phyloP scores from a whole-genome alignment of 352 stramenopile genomes.

The Globisporangium orthogonon region DNA sequence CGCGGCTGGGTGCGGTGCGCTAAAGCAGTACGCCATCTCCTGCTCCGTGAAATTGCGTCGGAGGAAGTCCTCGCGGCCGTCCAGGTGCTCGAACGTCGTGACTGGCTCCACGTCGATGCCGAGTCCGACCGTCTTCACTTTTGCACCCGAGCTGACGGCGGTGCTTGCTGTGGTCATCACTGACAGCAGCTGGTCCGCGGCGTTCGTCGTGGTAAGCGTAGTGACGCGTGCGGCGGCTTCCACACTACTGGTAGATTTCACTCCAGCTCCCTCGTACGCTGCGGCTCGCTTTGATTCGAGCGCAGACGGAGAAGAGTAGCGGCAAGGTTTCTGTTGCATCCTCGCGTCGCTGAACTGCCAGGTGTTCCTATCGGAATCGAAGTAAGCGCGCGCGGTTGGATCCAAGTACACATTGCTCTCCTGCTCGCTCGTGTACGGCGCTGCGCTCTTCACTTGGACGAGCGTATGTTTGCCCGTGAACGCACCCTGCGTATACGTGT shows the following conservation, averaged over 20 bases:
- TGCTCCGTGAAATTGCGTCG: slow-evolving; percentile 85
- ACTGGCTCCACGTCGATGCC: slow-evolving; percentile 83
- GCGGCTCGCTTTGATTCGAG: neutral
- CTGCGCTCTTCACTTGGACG: slow-evolving; percentile 77
- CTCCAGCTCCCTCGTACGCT: neutral
- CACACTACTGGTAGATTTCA: neutral
- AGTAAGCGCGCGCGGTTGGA: slow-evolving; percentile 68
- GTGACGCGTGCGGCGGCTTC: slow-evolving; percentile 14
- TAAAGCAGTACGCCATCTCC: slow-evolving; percentile 84
- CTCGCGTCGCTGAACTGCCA: slow-evolving; percentile 56
- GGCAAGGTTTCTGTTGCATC: neutral
- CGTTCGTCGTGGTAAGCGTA: neutral
- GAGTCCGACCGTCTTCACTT: slow-evolving; percentile 43
- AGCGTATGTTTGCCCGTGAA: slow-evolving; percentile 67
- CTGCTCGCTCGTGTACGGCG: slow-evolving; percentile 73
- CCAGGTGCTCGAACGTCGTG: slow-evolving; percentile 74
- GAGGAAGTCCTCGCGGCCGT: slow-evolving; percentile 78
- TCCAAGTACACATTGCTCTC: slow-evolving; percentile 86
- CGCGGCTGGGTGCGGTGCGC: slow-evolving; percentile 65
- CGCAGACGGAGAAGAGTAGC: neutral
- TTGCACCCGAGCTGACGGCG: neutral
- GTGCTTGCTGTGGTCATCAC: neutral
- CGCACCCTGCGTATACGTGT: slow-evolving; percentile 71
- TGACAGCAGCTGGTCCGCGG: neutral
- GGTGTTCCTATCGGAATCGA: slow-evolving; percentile 51